A percentile compares a stretch with the other conserved stretches of the same genome.
Evolutionary conservation across 371 early-diverging fungal species (phyloP).

Genomic region (Enterospora canceri): DNA sequence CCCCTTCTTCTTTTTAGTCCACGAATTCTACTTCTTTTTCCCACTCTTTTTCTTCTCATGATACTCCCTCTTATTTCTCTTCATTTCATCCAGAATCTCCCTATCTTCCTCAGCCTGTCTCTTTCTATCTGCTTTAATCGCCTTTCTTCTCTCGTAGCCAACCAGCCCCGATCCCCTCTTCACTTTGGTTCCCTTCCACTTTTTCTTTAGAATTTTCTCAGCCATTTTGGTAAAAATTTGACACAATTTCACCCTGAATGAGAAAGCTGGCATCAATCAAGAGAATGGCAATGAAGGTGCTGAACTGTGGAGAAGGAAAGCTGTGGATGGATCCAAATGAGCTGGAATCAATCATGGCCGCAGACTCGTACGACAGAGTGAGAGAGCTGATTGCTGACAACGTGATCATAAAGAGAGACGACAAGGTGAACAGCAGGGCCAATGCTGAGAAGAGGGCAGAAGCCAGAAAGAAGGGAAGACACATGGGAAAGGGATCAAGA

Average conservation of each 20-base stretch:
- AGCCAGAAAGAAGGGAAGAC: conserved; percentile 94
- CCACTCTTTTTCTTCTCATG: conserved; percentile 2
- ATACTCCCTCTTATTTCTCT: conserved; percentile 3
- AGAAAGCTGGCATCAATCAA: conserved; percentile 31
- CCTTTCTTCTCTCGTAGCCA: not conserved
- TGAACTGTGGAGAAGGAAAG: conserved; percentile 93
- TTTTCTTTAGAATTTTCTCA: conserved; percentile 3
- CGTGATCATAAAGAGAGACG: conserved; percentile 85
- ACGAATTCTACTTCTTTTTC: not conserved
- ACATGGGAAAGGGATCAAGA: conserved; percentile 91
- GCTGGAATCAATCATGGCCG: conserved; percentile 76
- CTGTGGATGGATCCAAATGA: conserved; percentile 98
- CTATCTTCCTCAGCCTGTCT: conserved; percentile 1
- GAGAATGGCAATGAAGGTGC: conserved; percentile 85
- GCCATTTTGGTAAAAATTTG: conserved; percentile 6
- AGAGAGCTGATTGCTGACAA: conserved; percentile 89
- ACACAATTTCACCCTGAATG: conserved; percentile 36
- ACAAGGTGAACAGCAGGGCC: conserved; percentile 77
- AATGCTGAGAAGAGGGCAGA: conserved; percentile 76
- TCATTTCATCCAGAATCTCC: conserved; percentile 1
- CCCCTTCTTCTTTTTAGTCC: not conserved
- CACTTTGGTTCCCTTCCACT: not conserved
- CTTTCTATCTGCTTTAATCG: conserved; percentile 14
- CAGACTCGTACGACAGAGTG: conserved; percentile 80
- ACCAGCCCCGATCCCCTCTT: not conserved